Evolutionary conservation across 2,329 filamentous ascomycete species (phyloP).

Genomic region (Trichophaea hybrida): DNA sequence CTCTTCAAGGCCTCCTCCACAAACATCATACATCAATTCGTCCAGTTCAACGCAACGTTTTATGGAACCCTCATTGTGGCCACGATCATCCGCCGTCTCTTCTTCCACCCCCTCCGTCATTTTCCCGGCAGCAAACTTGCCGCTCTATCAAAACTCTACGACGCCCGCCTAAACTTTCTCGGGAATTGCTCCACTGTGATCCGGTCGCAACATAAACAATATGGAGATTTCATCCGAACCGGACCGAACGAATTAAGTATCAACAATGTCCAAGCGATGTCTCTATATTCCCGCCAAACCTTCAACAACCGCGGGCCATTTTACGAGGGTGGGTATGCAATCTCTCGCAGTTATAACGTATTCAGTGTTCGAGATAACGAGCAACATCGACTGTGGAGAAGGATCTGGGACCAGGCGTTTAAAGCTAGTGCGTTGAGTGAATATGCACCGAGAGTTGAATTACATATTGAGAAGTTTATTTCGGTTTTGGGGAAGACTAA

Average conservation of each 20-base stretch:
- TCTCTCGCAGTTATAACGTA: not conserved
- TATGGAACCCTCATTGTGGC: not conserved
- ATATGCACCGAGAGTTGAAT: slow-evolving; percentile 2
- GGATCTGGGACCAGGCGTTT: slow-evolving; percentile 8
- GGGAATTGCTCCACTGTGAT: slow-evolving; percentile 28
- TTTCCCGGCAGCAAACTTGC: slow-evolving; percentile 28
- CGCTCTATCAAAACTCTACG: slow-evolving; percentile 29
- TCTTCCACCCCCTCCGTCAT: slow-evolving; percentile 22
- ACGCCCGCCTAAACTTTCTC: slow-evolving; percentile 29
- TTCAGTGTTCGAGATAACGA: not conserved
- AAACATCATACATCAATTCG: not conserved
- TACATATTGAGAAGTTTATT: slow-evolving; percentile 5
- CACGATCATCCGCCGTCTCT: slow-evolving; percentile 18
- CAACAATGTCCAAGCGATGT: slow-evolving; percentile 6
- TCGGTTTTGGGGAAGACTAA: not conserved
- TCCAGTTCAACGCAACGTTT: not conserved
- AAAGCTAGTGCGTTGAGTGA: not conserved
- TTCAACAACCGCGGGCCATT: not conserved
- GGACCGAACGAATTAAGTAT: slow-evolving; percentile 7
- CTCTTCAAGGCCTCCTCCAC: not conserved
- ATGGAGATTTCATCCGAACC: slow-evolving; percentile 27
- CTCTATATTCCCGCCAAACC: not conserved
- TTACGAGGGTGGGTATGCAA: not conserved
- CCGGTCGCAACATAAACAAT: slow-evolving; percentile 29
- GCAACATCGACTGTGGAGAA: not conserved